Percentiles rank a stretch among this genome's conserved stretches.
Conservation (phyloP, 176 grass and related monocot genomes). For the Oryza rufipogon region DNA sequence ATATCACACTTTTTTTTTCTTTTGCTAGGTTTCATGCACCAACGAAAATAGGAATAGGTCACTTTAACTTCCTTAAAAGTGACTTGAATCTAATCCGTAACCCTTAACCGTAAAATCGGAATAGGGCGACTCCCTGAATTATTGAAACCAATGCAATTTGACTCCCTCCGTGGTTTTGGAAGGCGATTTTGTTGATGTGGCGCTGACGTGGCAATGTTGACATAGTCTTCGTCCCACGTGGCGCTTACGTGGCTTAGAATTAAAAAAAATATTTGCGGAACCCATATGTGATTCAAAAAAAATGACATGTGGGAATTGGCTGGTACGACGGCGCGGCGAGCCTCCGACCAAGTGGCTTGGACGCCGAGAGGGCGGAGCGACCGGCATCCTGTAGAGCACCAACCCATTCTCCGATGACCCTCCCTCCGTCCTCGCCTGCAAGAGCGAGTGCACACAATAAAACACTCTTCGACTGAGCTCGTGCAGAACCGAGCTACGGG, state of each 20-base stretch:
- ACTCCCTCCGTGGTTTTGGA: too few relatives aligned
- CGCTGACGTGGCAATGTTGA: too few relatives aligned
- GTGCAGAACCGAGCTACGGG: background rate
- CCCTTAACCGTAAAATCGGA: too few relatives aligned
- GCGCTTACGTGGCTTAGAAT: too few relatives aligned
- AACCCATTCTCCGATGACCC: background rate
- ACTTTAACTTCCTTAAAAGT: too few relatives aligned
- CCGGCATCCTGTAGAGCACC: slow-evolving; percentile 53
- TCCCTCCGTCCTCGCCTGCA: slow-evolving; percentile 46
- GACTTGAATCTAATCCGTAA: too few relatives aligned
- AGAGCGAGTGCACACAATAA: background rate
- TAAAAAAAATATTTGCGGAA: too few relatives aligned
- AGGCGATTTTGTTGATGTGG: too few relatives aligned
- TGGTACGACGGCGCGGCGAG: slow-evolving; percentile 45
- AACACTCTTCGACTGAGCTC: background rate
- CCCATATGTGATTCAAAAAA: too few relatives aligned
- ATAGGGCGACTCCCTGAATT: too few relatives aligned
- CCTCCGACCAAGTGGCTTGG: slow-evolving; percentile 54
- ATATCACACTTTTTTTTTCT: background rate
- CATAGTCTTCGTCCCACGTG: too few relatives aligned
- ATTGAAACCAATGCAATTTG: too few relatives aligned
- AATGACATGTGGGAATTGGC: slow-evolving; percentile 49
- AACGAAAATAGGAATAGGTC: background rate
- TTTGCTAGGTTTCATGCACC: background rate
- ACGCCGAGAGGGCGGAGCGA: slow-evolving; percentile 53